Conservation (phyloP, 75 land plant species). For the Selaginella moellendorffii region DNA sequence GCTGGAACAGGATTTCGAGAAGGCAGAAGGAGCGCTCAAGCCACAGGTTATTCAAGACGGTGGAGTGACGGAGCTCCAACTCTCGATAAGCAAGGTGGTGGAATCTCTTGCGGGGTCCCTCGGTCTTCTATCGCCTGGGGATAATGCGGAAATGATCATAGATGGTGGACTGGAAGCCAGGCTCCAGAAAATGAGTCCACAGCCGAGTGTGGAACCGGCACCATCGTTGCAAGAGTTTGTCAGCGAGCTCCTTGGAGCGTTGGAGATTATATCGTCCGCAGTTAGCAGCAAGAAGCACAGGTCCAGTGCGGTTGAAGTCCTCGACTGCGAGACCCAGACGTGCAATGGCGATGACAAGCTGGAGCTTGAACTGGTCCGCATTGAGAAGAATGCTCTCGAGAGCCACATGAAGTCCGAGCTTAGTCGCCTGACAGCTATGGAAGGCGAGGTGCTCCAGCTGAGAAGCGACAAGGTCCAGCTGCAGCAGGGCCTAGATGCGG, state of each 20-base stretch:
- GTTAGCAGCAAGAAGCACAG: neutral
- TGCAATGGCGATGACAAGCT: neutral
- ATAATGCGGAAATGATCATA: too few species aligned
- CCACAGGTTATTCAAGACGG: too few species aligned
- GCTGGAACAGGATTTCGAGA: neutral
- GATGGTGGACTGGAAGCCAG: neutral
- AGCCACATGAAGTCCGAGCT: neutral
- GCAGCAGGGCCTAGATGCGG: neutral
- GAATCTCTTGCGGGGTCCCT: neutral
- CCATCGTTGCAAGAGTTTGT: neutral
- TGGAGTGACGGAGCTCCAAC: neutral
- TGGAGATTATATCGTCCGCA: too few species aligned
- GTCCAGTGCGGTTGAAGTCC: neutral
- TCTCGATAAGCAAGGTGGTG: neutral
- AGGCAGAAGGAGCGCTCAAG: neutral
- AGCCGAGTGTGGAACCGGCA: neutral
- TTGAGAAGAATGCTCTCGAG: neutral
- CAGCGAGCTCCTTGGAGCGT: neutral
- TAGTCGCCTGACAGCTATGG: neutral
- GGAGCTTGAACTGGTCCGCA: neutral
- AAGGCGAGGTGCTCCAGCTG: neutral
- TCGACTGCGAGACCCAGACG: neutral
- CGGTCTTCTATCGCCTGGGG: neutral
- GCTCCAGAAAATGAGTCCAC: neutral
- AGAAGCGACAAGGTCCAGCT: neutral